Percentiles rank a stretch among this genome's conserved stretches.
Evolutionary conservation across 2,329 filamentous ascomycete species (phyloP).

Genomic region (Ilyonectria mors-panacis): DNA sequence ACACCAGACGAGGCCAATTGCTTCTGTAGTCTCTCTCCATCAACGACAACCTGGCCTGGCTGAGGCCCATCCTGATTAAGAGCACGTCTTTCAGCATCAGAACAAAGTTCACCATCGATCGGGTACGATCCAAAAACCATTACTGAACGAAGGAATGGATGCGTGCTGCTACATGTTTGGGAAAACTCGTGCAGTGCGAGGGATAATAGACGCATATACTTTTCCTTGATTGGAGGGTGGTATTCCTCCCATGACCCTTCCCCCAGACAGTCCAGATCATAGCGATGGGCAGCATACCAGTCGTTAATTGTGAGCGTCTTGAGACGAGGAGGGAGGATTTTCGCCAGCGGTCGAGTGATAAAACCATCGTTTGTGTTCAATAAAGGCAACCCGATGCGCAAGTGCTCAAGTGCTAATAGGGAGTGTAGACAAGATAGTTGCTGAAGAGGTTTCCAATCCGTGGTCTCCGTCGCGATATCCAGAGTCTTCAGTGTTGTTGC

Average conservation of each 20-base stretch:
- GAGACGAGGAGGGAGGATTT: neutral
- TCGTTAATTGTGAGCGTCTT: neutral
- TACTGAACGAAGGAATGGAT: neutral
- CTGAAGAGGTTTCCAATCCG: neutral
- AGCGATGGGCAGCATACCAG: neutral
- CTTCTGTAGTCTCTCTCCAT: too few species aligned
- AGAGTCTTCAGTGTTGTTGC: neutral
- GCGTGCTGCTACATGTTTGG: neutral
- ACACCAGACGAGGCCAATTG: too few species aligned
- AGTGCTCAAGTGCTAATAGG: neutral
- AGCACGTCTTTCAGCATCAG: too few species aligned
- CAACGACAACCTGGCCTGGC: too few species aligned
- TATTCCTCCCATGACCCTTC: neutral
- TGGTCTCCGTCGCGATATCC: neutral
- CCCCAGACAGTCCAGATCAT: neutral
- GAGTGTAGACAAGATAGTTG: neutral
- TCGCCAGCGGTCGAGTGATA: neutral
- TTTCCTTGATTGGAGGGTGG: neutral
- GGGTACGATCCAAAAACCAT: neutral
- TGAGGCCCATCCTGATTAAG: too few species aligned
- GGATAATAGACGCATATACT: neutral
- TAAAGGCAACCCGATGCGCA: neutral
- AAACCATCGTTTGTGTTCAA: neutral
- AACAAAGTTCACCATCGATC: neutral
- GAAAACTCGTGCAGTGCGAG: neutral